These are phyloP conservation scores for Thelonectria rubi DNA, from an alignment of 2,329 filamentous ascomycete species.

Conservation along the genomic window DNA sequence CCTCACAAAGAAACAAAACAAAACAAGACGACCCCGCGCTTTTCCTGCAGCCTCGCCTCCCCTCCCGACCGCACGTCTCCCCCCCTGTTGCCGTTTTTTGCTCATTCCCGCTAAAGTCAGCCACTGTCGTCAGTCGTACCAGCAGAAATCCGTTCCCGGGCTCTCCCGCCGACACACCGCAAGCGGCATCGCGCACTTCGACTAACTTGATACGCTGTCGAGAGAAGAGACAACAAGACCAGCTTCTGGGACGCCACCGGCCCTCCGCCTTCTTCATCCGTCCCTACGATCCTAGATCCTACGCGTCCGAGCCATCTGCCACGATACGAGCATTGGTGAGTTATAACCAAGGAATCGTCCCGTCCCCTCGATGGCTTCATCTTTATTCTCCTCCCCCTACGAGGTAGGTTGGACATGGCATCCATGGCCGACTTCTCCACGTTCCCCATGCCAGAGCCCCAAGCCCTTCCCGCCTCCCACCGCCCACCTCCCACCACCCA, in stretches of 20 bases:
- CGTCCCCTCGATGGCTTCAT: too few relatives aligned
- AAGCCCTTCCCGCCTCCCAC: too few relatives aligned
- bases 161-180: slow-evolving; percentile 37
- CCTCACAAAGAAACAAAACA: not conserved
- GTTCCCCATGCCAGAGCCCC: too few relatives aligned
- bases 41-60: slow-evolving; percentile 6
- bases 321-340: too few relatives aligned
- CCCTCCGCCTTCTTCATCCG: not conserved
- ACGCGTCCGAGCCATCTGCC: too few relatives aligned
- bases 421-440: too few relatives aligned
- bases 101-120: slow-evolving; percentile 38
- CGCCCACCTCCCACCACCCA: too few relatives aligned
- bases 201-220: not conserved
- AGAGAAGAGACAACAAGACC: slow-evolving; percentile 15
- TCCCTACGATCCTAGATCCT: not conserved
- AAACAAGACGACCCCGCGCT: not conserved
- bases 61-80: not conserved
- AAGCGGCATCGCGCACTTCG: not conserved
- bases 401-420: too few relatives aligned
- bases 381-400: too few relatives aligned
- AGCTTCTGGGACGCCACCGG: not conserved
- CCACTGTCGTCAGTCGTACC: slow-evolving; percentile 43
- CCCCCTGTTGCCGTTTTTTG: slow-evolving; percentile 24
- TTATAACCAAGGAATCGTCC: too few relatives aligned
- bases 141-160: slow-evolving; percentile 36